Conservation (phyloP, 352 stramenopile genomes). For the Pythium inflatum region DNA sequence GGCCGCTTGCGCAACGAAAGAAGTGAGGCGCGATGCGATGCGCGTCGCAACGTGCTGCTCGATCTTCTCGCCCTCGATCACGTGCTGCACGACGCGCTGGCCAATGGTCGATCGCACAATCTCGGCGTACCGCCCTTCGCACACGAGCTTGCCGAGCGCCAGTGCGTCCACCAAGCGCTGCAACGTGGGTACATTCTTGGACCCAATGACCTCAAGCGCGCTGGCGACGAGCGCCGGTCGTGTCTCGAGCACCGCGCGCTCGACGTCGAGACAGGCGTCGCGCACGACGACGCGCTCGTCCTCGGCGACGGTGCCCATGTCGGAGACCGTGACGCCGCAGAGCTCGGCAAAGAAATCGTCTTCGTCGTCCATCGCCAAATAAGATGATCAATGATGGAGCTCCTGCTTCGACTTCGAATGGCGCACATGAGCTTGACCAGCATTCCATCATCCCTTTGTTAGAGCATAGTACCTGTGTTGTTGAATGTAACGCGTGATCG, state of each 20-base stretch:
- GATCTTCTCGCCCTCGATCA: slow-evolving; percentile 24
- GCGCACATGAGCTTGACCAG: slow-evolving; percentile 25
- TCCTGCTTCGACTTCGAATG: slow-evolving; percentile 28
- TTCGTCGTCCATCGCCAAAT: slow-evolving; percentile 44
- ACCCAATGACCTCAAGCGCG: slow-evolving; percentile 14
- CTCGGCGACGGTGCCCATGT: slow-evolving; percentile 44
- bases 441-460: slow-evolving; percentile 27
- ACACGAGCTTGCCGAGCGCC: slow-evolving; percentile 58
- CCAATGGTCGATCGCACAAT: slow-evolving; percentile 49
- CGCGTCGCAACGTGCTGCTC: slow-evolving; percentile 52
- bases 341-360: slow-evolving; percentile 68
- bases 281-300: slow-evolving; percentile 44
- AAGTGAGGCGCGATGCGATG: slow-evolving; percentile 48
- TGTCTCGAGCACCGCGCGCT: slow-evolving; percentile 67
- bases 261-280: slow-evolving; percentile 44
- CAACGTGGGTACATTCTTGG: neutral
- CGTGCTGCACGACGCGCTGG: slow-evolving; percentile 38
- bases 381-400: neutral
- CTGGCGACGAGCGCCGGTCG: slow-evolving; percentile 37
- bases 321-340: slow-evolving; percentile 52
- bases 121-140: slow-evolving; percentile 62
- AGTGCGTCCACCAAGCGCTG: slow-evolving; percentile 34
- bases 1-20: slow-evolving; percentile 32
- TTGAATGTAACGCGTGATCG: neutral
- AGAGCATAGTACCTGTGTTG: neutral